Base-by-base conservation (phyloP, 805 yeast species). In the Sungouiozyma ichnusensis region DNA sequence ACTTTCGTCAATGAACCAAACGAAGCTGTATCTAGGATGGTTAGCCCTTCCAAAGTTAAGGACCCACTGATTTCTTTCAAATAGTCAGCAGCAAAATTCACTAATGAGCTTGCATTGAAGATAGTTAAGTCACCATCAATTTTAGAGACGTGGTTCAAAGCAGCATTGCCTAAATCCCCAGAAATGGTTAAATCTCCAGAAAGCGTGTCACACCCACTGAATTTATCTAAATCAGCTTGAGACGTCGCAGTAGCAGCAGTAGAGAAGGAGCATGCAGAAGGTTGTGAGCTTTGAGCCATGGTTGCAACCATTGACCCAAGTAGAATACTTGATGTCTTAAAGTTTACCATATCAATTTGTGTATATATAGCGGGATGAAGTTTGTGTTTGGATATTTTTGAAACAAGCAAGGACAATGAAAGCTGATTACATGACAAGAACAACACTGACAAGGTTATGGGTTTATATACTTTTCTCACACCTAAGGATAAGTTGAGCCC, bases 1-100 rank as follows among this genome's bases (percentile, higher is more conserved):
- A 87, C 94, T 49, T 83, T 74, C 61, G 78, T 69, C 62, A 90
- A 76, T 53, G 73, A 69, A 50, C 95, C 95, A 64, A 88, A 75
- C 55, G 81, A 73, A 45, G 90, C 71, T 43, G 78, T 66, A 52
- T 70, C 55, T 64, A 90, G 73, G 47, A 77, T 64, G 57, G 90
- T 82, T 65, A 84, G 75, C 48, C 68, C 66, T 51, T 71, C 63
- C 51, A 90, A 69, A 46, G 65, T 64, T 53, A 92, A 73, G 48
- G 73, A 66, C 58, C 84, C 94, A 43, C 86, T 72, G 60, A 92
- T 81, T 57, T 79, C 74, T 58, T 76, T 69, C 60, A 90, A 74
- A 49, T 74, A 63, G 61, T 92, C 92, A 42, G 97, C 97, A 54
- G 80, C 65, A 66, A 90, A 72, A 29, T 77, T 55, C 41, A 69